phyloP scores from a whole-genome alignment of 2,329 filamentous ascomycete genomes.

The Phaeosphaeria sp. region DNA sequence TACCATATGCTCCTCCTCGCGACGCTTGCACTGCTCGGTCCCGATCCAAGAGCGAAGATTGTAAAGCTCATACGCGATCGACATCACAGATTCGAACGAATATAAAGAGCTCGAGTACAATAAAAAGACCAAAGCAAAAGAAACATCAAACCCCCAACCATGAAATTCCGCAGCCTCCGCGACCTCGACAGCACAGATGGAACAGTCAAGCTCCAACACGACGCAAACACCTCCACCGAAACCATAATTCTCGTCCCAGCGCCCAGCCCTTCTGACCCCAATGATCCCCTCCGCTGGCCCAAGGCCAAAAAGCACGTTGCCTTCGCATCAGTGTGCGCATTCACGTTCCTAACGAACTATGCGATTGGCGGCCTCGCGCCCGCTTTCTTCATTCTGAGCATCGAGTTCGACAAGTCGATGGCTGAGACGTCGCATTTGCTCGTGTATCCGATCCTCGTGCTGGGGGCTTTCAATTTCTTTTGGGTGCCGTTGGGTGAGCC shows the following conservation, averaged over 20 bases:
- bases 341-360: conserved; percentile 57
- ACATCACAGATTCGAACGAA: neutral
- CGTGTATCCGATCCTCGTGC: conserved; percentile 53
- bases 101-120: no score
- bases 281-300: conserved; percentile 59
- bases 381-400: conserved; percentile 51
- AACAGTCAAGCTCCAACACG: conserved; percentile 45
- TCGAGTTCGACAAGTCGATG: conserved; percentile 56
- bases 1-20: no score
- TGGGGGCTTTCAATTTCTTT: conserved; percentile 61
- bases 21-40: neutral
- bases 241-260: conserved; percentile 50
- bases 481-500: conserved; percentile 54
- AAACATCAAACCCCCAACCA: conserved; percentile 10
- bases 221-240: conserved; percentile 11
- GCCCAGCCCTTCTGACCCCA: conserved; percentile 54
- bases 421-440: conserved; percentile 53
- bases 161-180: conserved; percentile 42
- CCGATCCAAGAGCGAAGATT: neutral
- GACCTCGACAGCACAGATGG: conserved; percentile 49
- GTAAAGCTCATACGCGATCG: neutral
- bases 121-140: neutral
- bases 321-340: conserved; percentile 49
- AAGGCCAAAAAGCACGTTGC: conserved; percentile 54
- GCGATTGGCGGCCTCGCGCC: conserved; percentile 55